Conservation (phyloP, 192 early-diverging fungal genomes). For the Neocallimastix lanati region DNA sequence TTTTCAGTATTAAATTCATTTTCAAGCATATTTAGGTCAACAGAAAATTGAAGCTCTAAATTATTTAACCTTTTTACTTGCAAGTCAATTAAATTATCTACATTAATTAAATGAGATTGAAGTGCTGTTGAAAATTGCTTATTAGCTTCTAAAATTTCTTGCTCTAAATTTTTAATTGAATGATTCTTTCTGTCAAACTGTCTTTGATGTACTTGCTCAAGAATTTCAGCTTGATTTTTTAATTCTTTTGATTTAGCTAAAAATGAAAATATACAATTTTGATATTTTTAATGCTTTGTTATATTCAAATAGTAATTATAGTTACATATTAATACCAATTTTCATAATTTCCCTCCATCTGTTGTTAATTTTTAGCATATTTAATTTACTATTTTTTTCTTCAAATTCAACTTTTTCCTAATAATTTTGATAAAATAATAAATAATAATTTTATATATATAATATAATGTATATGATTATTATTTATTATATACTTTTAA, state of each 20-base stretch:
- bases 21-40: conserved; percentile 23
- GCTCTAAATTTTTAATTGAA: conserved; percentile 13
- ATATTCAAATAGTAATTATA: too few species aligned
- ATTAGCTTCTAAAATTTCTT: conserved; percentile 25
- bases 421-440: too few species aligned
- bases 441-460: too few species aligned
- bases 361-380: conserved; percentile 32
- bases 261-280: too few species aligned
- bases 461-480: too few species aligned
- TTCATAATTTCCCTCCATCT: conserved; percentile 48
- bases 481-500: neutral
- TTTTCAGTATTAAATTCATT: conserved; percentile 33
- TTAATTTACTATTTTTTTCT: conserved; percentile 29
- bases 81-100: conserved; percentile 32
- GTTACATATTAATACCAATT: conserved; percentile 14
- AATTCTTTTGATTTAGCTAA: conserved; percentile 26
- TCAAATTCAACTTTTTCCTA: conserved; percentile 24
- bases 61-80: conserved; percentile 24
- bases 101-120: conserved; percentile 30
- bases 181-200: conserved; percentile 26
- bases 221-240: conserved; percentile 12
- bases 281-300: too few species aligned
- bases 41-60: conserved; percentile 20
- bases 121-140: conserved; percentile 30
- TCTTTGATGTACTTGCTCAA: conserved; percentile 26